Conservation (phyloP, 768 basidiomycete genomes). For the Amanita jacksonii region DNA sequence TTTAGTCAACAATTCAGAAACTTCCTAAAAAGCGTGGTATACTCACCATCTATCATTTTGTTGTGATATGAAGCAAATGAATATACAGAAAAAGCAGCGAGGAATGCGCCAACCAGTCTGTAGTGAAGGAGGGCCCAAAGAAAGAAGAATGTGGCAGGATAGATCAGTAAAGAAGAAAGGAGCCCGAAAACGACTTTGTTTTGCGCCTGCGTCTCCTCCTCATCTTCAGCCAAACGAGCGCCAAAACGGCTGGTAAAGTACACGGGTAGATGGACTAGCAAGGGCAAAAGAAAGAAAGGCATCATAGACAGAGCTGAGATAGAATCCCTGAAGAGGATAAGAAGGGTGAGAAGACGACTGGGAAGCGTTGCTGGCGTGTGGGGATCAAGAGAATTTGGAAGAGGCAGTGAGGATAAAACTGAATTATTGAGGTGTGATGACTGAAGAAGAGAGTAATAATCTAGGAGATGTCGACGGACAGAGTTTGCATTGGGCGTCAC, state of each 20-base stretch:
- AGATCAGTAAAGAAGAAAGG: constrained; percentile 62
- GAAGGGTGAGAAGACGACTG: constrained; percentile 72
- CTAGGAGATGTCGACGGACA: constrained; percentile 63
- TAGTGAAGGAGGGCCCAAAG: constrained; percentile 81
- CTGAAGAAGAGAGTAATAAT: constrained; percentile 82
- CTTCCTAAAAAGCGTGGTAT: background rate
- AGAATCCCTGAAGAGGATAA: constrained; percentile 71
- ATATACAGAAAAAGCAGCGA: constrained; percentile 63
- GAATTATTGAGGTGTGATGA: constrained; percentile 79
- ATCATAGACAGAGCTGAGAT: constrained; percentile 60
- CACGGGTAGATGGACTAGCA: constrained; percentile 75
- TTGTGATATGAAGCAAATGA: constrained; percentile 81
- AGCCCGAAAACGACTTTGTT: constrained; percentile 91
- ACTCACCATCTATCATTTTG: constrained; percentile 69
- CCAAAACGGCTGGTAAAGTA: constrained; percentile 77
- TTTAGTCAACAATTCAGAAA: too few relatives aligned
- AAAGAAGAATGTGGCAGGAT: constrained; percentile 76
- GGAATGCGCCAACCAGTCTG: constrained; percentile 60
- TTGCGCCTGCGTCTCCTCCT: constrained; percentile 94
- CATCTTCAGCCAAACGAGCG: constrained; percentile 65
- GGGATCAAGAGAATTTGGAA: constrained; percentile 80
- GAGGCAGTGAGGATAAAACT: constrained; percentile 73
- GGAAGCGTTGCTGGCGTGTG: constrained; percentile 66
- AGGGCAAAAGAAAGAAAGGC: constrained; percentile 85
- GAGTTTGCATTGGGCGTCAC: constrained; percentile 47